phyloP scores from a whole-genome alignment of 2,329 filamentous ascomycete species.

The Aspergillus nomiae region DNA sequence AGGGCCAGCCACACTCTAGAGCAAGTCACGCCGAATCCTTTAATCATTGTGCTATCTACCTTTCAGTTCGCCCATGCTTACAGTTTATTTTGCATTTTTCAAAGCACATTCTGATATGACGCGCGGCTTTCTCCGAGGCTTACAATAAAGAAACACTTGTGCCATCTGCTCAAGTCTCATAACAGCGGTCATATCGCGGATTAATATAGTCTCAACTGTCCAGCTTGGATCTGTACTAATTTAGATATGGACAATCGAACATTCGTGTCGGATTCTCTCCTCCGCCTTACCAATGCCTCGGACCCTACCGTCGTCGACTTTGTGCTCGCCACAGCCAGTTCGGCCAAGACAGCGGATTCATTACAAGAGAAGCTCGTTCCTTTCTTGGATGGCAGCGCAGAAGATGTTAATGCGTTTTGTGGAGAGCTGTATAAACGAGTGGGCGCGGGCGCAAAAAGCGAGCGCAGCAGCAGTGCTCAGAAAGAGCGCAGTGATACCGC shows the following conservation, averaged over 20 bases:
- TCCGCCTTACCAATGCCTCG: constrained; percentile 57
- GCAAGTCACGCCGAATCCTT: background rate
- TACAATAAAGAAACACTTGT: background rate
- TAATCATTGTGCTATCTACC: background rate
- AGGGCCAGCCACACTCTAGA: background rate
- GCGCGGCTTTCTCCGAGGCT: background rate
- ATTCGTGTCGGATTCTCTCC: constrained; percentile 53
- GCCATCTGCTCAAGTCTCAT: too few species aligned
- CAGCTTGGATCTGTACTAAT: background rate
- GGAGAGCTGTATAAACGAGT: constrained; percentile 46
- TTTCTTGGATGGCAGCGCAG: constrained; percentile 54
- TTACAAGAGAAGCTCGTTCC: constrained; percentile 54
- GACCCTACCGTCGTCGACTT: constrained; percentile 61
- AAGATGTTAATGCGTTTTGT: constrained; percentile 51
- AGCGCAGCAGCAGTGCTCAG: constrained; percentile 13
- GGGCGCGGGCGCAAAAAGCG: constrained; percentile 25
- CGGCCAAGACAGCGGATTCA: constrained; percentile 50
- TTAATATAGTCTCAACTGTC: background rate
- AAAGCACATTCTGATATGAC: background rate
- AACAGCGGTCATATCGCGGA: background rate
- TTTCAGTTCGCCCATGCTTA: too few species aligned
- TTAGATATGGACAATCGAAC: constrained; percentile 41
- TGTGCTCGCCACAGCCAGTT: constrained; percentile 55
- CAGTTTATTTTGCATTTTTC: too few species aligned
- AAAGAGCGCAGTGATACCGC: constrained; percentile 25